Evolutionary conservation across 106 monocot species (phyloP), one percentile per base, ranked within the genome.

Genomic region (Agapanthus africanus): DNA sequence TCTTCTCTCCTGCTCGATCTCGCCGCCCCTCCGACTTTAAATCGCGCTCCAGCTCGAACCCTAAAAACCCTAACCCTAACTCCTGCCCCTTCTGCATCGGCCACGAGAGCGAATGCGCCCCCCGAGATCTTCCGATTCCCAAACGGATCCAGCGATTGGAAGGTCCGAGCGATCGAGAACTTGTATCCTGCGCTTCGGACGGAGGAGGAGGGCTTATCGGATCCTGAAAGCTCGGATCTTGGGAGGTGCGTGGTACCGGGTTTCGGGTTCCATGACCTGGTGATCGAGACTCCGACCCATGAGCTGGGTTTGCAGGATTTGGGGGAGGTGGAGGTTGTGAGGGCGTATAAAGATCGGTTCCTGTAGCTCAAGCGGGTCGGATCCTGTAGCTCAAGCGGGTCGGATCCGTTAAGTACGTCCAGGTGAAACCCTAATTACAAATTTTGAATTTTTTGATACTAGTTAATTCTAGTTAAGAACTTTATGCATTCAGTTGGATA

Each of bases 1-100:
- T 91, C 57, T 74, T 95, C 76, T 88, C 91, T 6, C 79, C 86
- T 14, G 87, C 92, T 23, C 74, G 90, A 8, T 76, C 88, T 18
- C 85, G 84, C 42, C 86, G 99, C 37, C 93, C 99, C 33, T 93
- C 93, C 66, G 99, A 99, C 75, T 85, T 93, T 79, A 93, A 90
- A 44, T 89, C 87, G 59, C 63, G 56, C 41, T n/a, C n/a, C n/a
- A n/a, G n/a, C n/a, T n/a, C n/a, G n/a, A 26, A 54, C 40, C 71
- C 57, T 23, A 69, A 50, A 36, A 78, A 76, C 22, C 63, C 79
- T 47, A 66, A 37, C 59, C 40, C 44, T 46, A n/a, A n/a, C n/a
- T 85, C 90, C 19, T 99, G 99, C 83, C 92, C 97, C 67, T 99
- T 99, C 77, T 99, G 97, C 77, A 69, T 71, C 69, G 99, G 92